These are phyloP conservation scores for Harringtonia aguacate DNA, from an alignment of 2,329 filamentous ascomycete species.

Conservation along the genomic window DNA sequence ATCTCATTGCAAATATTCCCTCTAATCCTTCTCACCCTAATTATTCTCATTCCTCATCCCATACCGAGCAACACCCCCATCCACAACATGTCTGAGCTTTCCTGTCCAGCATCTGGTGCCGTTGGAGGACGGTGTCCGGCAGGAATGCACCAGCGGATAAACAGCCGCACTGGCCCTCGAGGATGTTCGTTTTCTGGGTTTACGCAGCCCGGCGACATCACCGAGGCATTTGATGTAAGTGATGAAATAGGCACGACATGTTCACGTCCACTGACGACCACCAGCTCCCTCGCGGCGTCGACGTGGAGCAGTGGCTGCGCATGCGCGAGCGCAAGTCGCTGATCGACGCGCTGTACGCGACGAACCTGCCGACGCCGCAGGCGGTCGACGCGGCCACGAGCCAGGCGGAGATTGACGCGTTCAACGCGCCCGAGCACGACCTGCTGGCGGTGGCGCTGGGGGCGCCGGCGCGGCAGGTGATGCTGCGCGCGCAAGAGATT, in stretches of 20 bases:
- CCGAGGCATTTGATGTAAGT: conserved; percentile 27
- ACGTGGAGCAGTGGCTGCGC: conserved; percentile 14
- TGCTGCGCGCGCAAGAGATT: conserved; percentile 41
- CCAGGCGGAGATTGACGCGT: conserved; percentile 25
- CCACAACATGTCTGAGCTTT: conserved; percentile 12
- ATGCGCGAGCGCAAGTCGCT: no score
- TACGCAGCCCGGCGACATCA: conserved; percentile 22
- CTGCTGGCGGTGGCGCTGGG: conserved; percentile 40
- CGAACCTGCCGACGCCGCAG: neutral
- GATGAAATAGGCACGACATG: no score
- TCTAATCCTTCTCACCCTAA: no score
- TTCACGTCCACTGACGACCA: no score
- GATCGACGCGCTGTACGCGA: neutral
- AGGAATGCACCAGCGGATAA: conserved; percentile 14
- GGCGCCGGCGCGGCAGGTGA: conserved; percentile 42
- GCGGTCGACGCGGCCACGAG: conserved; percentile 21
- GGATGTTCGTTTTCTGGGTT: conserved; percentile 25
- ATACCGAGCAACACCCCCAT: neutral
- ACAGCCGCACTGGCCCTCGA: conserved; percentile 20
- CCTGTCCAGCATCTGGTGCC: conserved; percentile 19
- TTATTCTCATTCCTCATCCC: no score
- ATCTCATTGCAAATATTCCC: no score
- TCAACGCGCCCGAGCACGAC: conserved; percentile 36
- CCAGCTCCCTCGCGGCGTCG: conserved; percentile 33
- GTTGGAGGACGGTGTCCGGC: conserved; percentile 17